A percentile compares a stretch with the other conserved stretches of the same genome.
Conservation (phyloP, 768 basidiomycete genomes). For the Rhizopogon roseolus region DNA sequence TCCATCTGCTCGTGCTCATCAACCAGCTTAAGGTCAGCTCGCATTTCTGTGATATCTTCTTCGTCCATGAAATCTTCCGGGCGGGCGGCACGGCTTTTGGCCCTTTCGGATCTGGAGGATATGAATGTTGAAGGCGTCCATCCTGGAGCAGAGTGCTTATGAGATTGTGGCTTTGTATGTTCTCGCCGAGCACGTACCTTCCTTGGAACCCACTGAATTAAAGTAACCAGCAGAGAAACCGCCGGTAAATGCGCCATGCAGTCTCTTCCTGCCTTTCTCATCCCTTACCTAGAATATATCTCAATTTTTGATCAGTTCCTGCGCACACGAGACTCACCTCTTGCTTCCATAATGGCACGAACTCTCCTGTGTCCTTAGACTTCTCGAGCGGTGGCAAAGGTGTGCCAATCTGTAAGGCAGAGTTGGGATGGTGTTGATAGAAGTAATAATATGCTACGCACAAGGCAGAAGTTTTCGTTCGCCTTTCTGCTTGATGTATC, state of each 20-base stretch:
- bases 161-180: not conserved
- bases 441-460: slow-evolving; percentile 25
- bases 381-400: slow-evolving; percentile 94
- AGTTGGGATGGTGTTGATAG: slow-evolving; percentile 2
- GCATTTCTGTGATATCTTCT: slow-evolving; percentile 84
- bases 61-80: slow-evolving; percentile 99
- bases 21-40: slow-evolving; percentile 67
- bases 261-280: slow-evolving; percentile 84
- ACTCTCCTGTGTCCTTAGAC: slow-evolving; percentile 87
- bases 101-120: slow-evolving; percentile 78
- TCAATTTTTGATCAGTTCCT: slow-evolving; percentile 12
- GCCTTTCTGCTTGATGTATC: slow-evolving; percentile 66
- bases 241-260: slow-evolving; percentile 99
- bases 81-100: slow-evolving; percentile 51
- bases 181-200: slow-evolving; percentile 50
- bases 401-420: slow-evolving; percentile 74
- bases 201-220: slow-evolving; percentile 93
- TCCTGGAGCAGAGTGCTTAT: slow-evolving; percentile 46
- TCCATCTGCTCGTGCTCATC: slow-evolving; percentile 81
- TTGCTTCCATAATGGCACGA: slow-evolving; percentile 97
- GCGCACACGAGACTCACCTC: slow-evolving; percentile 50
- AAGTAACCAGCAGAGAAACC: slow-evolving; percentile 98
- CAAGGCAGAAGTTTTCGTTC: slow-evolving; percentile 83
- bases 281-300: slow-evolving; percentile 65
- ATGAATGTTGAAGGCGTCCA: slow-evolving; percentile 93